phyloP scores from a whole-genome alignment of 768 basidiomycete genomes.

The Brasilioporus rufonigricans region DNA sequence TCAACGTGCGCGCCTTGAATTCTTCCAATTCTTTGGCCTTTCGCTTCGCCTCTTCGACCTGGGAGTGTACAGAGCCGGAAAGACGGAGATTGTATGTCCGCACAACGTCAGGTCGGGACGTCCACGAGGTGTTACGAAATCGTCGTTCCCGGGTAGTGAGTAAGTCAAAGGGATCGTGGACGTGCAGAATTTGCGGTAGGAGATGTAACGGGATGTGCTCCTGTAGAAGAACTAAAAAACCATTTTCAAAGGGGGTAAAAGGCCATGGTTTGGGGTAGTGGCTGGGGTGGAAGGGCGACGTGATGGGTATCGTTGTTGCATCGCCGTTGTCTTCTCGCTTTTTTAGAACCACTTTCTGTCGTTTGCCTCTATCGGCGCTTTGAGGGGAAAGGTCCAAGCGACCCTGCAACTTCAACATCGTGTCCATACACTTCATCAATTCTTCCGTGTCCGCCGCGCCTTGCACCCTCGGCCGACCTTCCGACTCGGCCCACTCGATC shows the following conservation, averaged over 20 bases:
- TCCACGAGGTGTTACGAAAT: conserved; percentile 23
- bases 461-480: conserved; percentile 20
- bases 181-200: conserved; percentile 40
- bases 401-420: background rate
- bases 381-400: background rate
- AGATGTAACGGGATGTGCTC: conserved; percentile 34
- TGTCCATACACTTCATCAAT: conserved; percentile 12
- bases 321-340: background rate
- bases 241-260: conserved; percentile 33
- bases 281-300: conserved; percentile 31
- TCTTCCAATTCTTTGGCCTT: conserved; percentile 10
- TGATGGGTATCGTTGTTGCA: conserved; percentile 7
- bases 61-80: background rate
- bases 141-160: conserved; percentile 18
- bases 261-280: conserved; percentile 44
- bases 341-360: no score
- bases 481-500: conserved; percentile 23
- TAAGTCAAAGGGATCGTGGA: conserved; percentile 43
- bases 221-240: conserved; percentile 28
- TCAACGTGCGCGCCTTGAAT: conserved; percentile 16
- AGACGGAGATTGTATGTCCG: conserved; percentile 31
- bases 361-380: no score
- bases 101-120: conserved; percentile 28
- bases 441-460: conserved; percentile 16
- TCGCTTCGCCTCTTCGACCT: conserved; percentile 1